Evolutionary conservation across 371 early-diverging fungal genomes (phyloP), one percentile per base, ranked within the genome.

Genomic region (Apophysomyces trapeziformis): DNA sequence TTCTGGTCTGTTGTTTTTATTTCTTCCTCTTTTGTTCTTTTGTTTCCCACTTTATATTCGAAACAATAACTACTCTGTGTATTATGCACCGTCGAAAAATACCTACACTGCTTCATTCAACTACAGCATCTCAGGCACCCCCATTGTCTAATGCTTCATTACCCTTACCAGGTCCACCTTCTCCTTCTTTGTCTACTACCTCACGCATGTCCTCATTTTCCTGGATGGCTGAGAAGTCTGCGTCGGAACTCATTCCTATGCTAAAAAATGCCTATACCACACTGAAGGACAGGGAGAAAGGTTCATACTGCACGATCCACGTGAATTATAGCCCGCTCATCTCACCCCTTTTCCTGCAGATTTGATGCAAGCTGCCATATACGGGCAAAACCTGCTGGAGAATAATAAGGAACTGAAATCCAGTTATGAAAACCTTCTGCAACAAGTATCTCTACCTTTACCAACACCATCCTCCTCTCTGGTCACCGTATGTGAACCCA

Each of bases 371-470:
- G 84, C 86, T 18, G 84, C 83, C 16, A 70, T 78, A 71, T 75
- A 84, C 38, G 84, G 85, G 57, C 81, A 82, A 56, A 74, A 74
- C 13, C 66, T 85, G 16, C 60, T 84, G 57, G 83, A 83, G 41
- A 72, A 81, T 50, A 84, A 86, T 62, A 69, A 66, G 16, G 67
- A 58, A 16, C 70, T 86, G 47, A 77, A 81, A 64, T 64, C 78
- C 9, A 84, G 81, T 47, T 83, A 80, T 64, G 81, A 85, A 43
- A 71, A 68, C 37, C n/a, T 81, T 62, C 38, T 78, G 46, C 65
- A 74, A 9, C 67, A 80, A 54, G 47, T 44, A 57, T 9, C 43
- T 45, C 8, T 63, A 59, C 14, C 54, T 21, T 21, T 50, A 21
- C 70, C 70, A 7, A 66, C 63, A 2, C 70, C 70, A 3, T 63